A percentile compares a stretch with the other conserved stretches of the same genome.
phyloP scores from a whole-genome alignment of 1,139 yeast genomes.

The Yamadazyma epiphylla region DNA sequence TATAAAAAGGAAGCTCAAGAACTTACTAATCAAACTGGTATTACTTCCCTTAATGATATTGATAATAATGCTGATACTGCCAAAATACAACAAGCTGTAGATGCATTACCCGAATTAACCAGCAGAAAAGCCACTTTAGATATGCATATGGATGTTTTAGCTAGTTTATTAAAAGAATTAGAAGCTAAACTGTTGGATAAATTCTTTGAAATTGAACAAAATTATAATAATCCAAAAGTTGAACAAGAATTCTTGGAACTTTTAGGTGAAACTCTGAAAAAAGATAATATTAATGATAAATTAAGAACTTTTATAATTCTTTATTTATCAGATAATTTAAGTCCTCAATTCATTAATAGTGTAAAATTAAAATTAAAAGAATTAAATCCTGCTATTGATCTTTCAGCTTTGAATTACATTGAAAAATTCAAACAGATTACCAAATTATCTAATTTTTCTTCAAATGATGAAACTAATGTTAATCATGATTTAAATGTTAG shows the following conservation, averaged over 20 bases:
- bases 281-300: conserved; percentile 68
- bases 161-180: conserved; percentile 75
- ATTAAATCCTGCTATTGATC: conserved; percentile 55
- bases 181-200: conserved; percentile 85
- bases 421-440: conserved; percentile 78
- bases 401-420: conserved; percentile 65
- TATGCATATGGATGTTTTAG: conserved; percentile 95
- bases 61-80: conserved; percentile 68
- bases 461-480: conserved; percentile 14
- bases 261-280: conserved; percentile 45
- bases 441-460: conserved; percentile 53
- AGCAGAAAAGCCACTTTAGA: conserved; percentile 85
- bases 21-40: conserved; percentile 77
- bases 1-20: conserved; percentile 88
- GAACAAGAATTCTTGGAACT: conserved; percentile 59
- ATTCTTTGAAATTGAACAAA: conserved; percentile 91
- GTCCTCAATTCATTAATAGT: conserved; percentile 57
- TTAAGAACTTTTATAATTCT: conserved; percentile 82
- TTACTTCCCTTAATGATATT: conserved; percentile 65
- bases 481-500: conserved; percentile 16
- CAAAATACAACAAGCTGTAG: conserved; percentile 84
- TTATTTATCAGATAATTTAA: conserved; percentile 55
- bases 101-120: conserved; percentile 87
- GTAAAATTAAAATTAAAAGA: conserved; percentile 60
- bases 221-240: conserved; percentile 56